Evolutionary conservation across 1,284 basidiomycete genomes (phyloP), one percentile per base, ranked within the genome.

Genomic region (Volvariella surrecta): DNA sequence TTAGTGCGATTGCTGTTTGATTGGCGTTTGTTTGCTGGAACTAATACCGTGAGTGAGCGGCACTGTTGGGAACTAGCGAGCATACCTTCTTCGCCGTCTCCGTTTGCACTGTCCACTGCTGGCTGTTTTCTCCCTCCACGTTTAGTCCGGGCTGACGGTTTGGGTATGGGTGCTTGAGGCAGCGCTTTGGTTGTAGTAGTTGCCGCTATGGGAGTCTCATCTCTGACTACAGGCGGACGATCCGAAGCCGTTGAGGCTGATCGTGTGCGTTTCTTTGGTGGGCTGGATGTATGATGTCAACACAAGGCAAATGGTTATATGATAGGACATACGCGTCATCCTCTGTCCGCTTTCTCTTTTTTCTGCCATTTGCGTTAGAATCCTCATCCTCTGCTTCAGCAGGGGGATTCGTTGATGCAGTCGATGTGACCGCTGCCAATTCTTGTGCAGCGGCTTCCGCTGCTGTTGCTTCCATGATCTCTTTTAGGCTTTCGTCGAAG

Each of bases 401-500:
- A 50, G 52, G 46, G 13, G 54, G 46, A 45, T 53, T 56, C 32
- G 43, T 58, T 24, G 62, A 58, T 40, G 73, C 69, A 39, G 62
- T 62, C 6, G 11, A 11, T 28, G 24, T 11, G 11, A 11, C 24
- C 17, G 65, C 68, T 35, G 71, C 71, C n/a, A n/a, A n/a, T n/a
- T n/a, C n/a, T 16, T 72, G 75, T 30, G 76, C 77, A n/a, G 72
- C 75, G 28, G 77, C 78, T 56, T 86, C 84, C 6, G 77, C 77
- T 17, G 78, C 79, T n/a, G 77, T 80, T 37, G 75, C 73, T 52
- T 85, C 79, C 38, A 87, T 76, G 43, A 84, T 67, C 52, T 82
- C 78, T 58, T 82, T 80, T 44, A 82, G 59, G 49, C 82, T 87
- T 60, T 94, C 89, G 57, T 96, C 92, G 59, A 95, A 96, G 2